These are phyloP conservation scores for Saccharomycopsis capsularis DNA, from an alignment of 805 yeast genomes.

Conservation along the genomic window DNA sequence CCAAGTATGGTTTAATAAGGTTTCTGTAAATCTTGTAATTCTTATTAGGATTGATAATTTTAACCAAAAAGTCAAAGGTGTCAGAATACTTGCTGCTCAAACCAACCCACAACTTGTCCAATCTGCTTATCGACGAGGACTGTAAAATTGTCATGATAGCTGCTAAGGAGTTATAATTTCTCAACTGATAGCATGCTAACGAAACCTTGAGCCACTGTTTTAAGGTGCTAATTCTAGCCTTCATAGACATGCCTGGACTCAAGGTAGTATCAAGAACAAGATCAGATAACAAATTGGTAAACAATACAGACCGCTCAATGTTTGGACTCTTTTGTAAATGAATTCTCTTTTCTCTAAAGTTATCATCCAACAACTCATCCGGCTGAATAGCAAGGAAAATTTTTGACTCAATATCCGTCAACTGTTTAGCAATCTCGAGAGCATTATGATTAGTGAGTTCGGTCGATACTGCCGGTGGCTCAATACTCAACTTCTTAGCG, in stretches of 20 bases:
- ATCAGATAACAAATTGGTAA: constrained; percentile 65
- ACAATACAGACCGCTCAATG: constrained; percentile 51
- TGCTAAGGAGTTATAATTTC: constrained; percentile 74
- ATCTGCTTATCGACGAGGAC: constrained; percentile 60
- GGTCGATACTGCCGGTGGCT: constrained; percentile 9
- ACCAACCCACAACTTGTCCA: constrained; percentile 51
- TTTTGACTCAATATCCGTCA: constrained; percentile 63
- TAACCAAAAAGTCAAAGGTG: constrained; percentile 54
- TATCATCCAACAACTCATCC: constrained; percentile 59
- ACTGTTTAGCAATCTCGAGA: constrained; percentile 68
- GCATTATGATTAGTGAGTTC: constrained; percentile 54
- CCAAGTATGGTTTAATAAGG: constrained; percentile 50
- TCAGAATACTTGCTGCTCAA: constrained; percentile 54
- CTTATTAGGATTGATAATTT: constrained; percentile 68
- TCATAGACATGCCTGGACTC: constrained; percentile 39
- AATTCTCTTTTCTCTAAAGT: constrained; percentile 53
- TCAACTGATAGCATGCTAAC: constrained; percentile 60
- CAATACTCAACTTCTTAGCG: constrained; percentile 31
- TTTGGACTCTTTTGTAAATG: constrained; percentile 39
- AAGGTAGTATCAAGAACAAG: constrained; percentile 67
- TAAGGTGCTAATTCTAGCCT: constrained; percentile 46
- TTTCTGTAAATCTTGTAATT: constrained; percentile 64
- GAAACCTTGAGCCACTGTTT: constrained; percentile 72
- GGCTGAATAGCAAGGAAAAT: constrained; percentile 58
- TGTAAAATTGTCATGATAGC: constrained; percentile 73